Evolutionary conservation across 2,329 filamentous ascomycete species (phyloP), one percentile per base, ranked within the genome.

Genomic region (Microsporum canis): DNA sequence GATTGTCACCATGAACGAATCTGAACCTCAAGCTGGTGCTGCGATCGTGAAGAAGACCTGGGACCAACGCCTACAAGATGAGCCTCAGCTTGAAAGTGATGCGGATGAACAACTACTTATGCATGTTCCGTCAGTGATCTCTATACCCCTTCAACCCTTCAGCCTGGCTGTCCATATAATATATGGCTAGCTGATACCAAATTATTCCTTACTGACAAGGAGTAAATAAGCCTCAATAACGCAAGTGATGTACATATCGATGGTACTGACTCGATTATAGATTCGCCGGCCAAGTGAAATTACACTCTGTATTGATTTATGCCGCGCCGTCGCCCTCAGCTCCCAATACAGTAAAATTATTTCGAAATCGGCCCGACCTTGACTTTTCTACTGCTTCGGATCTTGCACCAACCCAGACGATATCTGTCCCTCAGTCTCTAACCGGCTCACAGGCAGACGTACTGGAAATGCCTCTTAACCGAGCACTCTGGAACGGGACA

Each of bases 21-120:
- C 84, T 8, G 73, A 76, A 12, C 77, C 84, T 5, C 83, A 85
- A 62, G 82, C 85, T 0, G 94, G 91, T 17, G 82, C 83, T 66
- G 83, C 82, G 0, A 82, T 97, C 34, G 84, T 95, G 39, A 85
- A 90, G 76, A 99, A 99, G 80, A 89, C 91, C 61, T 99, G 91
- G 91, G 82, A 83, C 4, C 87, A 97, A 75, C 80, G 94, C 60
- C 74, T 96, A 63, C 74, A 84, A 14, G 73, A 81, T 2, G 77
- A 84, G 67, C 89, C 91, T 0, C 88, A 95, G 75, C 80, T 99
- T 34, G 83, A 82, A 68, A 96, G 90, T 70, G 89, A 95, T 71
- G 85, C 87, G 0, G 94, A 97, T 72, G 91, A 96, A 78, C 91
- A 99, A 77, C 75, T 99, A n/a, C 78, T 99, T 61, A 89, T 99